These are phyloP conservation scores for Teunomyces pallodes DNA, from an alignment of 805 yeast genomes.

Conservation along the genomic window DNA sequence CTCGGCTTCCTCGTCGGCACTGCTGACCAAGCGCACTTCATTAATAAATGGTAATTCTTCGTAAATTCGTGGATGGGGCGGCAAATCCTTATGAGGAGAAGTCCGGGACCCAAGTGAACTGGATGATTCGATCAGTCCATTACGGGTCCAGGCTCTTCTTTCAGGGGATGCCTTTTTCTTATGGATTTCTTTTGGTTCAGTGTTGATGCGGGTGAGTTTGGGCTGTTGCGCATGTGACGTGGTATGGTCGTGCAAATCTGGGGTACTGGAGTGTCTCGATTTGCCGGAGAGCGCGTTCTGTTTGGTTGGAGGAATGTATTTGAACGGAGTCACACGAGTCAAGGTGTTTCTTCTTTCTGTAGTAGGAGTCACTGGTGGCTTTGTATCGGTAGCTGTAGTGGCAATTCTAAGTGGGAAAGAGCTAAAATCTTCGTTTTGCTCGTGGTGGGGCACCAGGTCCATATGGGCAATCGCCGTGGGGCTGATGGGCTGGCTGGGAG, in stretches of 20 bases:
- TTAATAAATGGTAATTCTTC: conserved; percentile 39
- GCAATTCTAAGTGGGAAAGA: not conserved
- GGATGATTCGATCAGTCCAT: conserved; percentile 6
- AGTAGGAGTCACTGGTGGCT: not conserved
- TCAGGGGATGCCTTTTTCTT: conserved; percentile 3
- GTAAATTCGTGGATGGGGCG: conserved; percentile 16
- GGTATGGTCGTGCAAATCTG: conserved; percentile 12
- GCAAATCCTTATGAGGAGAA: conserved; percentile 15
- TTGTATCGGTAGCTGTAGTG: not conserved
- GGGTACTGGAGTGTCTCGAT: conserved; percentile 13
- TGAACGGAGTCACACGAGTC: conserved; percentile 24
- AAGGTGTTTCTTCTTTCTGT: conserved; percentile 15
- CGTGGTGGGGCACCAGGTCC: not conserved
- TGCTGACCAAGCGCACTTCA: conserved; percentile 27
- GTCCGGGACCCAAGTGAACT: not conserved
- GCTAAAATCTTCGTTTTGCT: not conserved
- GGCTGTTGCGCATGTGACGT: conserved; percentile 7
- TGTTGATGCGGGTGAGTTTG: conserved; percentile 14
- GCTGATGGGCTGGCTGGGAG: not conserved
- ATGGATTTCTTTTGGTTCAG: conserved; percentile 10
- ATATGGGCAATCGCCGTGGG: not conserved
- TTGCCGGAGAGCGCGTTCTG: not conserved
- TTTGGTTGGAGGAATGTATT: conserved; percentile 2
- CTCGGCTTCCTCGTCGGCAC: conserved; percentile 5
- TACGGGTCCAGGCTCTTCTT: conserved; percentile 1